Percentiles rank a stretch among this genome's conserved stretches.
These are phyloP conservation scores for Fusarium brachygibbosum DNA, from an alignment of 2,329 filamentous ascomycete species.

Conservation along the genomic window DNA sequence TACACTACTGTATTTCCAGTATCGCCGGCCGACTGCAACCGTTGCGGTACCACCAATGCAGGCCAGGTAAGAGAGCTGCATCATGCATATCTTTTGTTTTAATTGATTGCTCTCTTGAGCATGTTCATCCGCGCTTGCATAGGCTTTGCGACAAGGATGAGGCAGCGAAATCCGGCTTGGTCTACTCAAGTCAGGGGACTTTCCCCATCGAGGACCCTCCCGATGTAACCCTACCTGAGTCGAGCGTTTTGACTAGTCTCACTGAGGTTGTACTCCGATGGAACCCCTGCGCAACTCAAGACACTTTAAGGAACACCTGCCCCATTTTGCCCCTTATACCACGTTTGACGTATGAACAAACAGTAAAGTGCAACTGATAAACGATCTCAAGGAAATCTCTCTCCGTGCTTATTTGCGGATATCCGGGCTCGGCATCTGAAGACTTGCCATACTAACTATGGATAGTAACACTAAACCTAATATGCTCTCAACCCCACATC, in stretches of 20 bases:
- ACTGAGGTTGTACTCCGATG: not conserved
- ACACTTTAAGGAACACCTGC: slow-evolving; percentile 3
- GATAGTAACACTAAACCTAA: not conserved
- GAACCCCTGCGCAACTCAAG: not conserved
- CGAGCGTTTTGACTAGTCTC: not conserved
- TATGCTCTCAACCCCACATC: not conserved
- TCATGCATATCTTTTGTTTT: slow-evolving; percentile 12
- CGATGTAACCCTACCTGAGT: not conserved
- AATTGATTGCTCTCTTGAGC: slow-evolving; percentile 7
- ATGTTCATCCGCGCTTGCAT: not conserved
- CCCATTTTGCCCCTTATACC: slow-evolving; percentile 7
- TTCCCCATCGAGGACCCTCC: not conserved
- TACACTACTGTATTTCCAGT: slow-evolving; percentile 2
- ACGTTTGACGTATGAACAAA: not conserved
- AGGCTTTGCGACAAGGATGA: not conserved
- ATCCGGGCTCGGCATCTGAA: not conserved
- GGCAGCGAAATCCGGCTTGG: not conserved
- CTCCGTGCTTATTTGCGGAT: not conserved
- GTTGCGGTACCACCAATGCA: slow-evolving; percentile 3
- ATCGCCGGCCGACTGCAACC: slow-evolving; percentile 13
- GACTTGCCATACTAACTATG: too few relatives aligned
- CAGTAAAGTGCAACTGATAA: not conserved
- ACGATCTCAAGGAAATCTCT: not conserved
- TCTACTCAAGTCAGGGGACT: not conserved
- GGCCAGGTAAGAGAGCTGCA: not conserved